These are phyloP conservation scores for Phyllosticta citrichinensis DNA, from an alignment of 2,329 filamentous ascomycete genomes.

Conservation along the genomic window DNA sequence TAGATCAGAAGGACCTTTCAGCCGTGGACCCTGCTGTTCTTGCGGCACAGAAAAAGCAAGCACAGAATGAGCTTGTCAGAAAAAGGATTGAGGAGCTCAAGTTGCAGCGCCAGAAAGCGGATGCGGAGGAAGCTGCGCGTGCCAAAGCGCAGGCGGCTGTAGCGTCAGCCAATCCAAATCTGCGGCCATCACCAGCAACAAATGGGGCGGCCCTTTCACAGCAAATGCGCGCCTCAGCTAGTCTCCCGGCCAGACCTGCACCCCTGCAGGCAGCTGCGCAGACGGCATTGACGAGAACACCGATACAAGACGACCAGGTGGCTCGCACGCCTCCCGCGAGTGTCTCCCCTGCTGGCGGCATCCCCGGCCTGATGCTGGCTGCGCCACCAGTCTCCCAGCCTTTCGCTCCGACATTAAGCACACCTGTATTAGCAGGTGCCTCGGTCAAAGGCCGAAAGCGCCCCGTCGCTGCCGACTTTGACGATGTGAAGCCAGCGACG, in stretches of 20 bases:
- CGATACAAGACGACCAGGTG: not conserved
- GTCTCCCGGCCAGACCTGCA: slow-evolving; percentile 1
- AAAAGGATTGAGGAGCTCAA: slow-evolving; percentile 63
- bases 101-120: slow-evolving; percentile 1
- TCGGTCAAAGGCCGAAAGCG: slow-evolving; percentile 38
- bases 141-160: slow-evolving; percentile 6
- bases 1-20: not conserved
- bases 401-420: not conserved
- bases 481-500: slow-evolving; percentile 4
- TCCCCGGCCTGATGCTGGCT: slow-evolving; percentile 46
- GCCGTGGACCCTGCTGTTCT: slow-evolving; percentile 4
- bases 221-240: not conserved
- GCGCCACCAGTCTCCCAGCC: slow-evolving; percentile 9
- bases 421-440: not conserved
- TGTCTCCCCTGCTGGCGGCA: slow-evolving; percentile 24
- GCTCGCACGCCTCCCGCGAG: slow-evolving; percentile 4
- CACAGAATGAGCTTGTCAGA: slow-evolving; percentile 65
- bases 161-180: not conserved
- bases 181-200: not conserved
- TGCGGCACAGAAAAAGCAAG: slow-evolving; percentile 42
- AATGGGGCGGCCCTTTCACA: not conserved
- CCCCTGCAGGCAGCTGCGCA: not conserved
- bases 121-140: slow-evolving; percentile 5
- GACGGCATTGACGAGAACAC: not conserved
- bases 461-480: slow-evolving; percentile 34